phyloP scores from a whole-genome alignment of 805 yeast genomes.

The Kodamaea sagamina region DNA sequence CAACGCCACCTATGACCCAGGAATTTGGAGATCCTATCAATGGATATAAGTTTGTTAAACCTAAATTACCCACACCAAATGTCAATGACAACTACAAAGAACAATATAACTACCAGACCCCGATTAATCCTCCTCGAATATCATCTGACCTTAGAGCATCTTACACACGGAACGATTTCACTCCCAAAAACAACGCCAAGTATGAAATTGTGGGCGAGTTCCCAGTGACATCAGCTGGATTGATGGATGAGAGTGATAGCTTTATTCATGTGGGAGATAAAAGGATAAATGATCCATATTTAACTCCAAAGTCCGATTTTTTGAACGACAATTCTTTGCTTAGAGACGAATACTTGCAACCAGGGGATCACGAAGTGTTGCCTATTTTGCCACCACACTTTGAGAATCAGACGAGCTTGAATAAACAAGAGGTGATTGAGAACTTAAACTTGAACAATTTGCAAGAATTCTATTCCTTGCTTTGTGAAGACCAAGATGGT shows the following conservation, averaged over 20 bases:
- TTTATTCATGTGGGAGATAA: conserved; percentile 40
- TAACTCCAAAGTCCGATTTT: conserved; percentile 13
- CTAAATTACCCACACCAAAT: conserved; percentile 20
- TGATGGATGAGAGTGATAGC: conserved; percentile 35
- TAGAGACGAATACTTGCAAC: conserved; percentile 12
- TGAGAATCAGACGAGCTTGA: conserved; percentile 11
- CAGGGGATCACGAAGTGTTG: conserved; percentile 7
- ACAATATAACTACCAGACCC: conserved; percentile 21
- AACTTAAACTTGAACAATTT: conserved; percentile 26
- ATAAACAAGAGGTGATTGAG: conserved; percentile 15
- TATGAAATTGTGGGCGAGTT: conserved; percentile 35
- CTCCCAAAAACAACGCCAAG: conserved; percentile 15
- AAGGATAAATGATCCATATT: conserved; percentile 37
- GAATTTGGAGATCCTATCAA: conserved; percentile 41
- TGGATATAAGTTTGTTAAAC: conserved; percentile 47
- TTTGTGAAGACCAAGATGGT: conserved; percentile 19
- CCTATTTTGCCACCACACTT: conserved; percentile 17
- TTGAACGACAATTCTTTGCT: neutral
- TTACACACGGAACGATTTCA: conserved; percentile 15
- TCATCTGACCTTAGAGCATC: conserved; percentile 14
- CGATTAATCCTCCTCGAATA: conserved; percentile 14
- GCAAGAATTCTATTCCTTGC: conserved; percentile 28
- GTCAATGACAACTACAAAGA: neutral
- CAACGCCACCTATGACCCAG: conserved; percentile 28
- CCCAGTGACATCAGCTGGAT: conserved; percentile 32